phyloP scores from a whole-genome alignment of 2,329 filamentous ascomycete species.

The Aureobasidium sp. region DNA sequence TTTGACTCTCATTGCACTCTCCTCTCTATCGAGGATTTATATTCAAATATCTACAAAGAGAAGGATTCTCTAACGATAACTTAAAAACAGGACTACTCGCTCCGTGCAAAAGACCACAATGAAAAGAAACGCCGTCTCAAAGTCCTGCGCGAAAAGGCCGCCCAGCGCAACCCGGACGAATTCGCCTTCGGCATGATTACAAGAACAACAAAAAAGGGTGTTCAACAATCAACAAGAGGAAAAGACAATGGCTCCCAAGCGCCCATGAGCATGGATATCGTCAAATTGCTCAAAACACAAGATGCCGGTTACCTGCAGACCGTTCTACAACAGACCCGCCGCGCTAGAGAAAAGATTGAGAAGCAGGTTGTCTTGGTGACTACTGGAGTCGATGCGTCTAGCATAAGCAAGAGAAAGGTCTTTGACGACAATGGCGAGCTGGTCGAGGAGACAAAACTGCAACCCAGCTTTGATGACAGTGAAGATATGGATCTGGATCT shows the following conservation, averaged over 20 bases:
- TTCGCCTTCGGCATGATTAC: slow-evolving; percentile 61
- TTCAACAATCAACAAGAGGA: slow-evolving; percentile 40
- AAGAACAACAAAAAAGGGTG: slow-evolving; percentile 40
- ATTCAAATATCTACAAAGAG: neutral
- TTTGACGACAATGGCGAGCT: slow-evolving; percentile 32
- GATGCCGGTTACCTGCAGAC: slow-evolving; percentile 56
- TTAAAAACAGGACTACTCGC: slow-evolving; percentile 52
- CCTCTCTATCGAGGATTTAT: neutral
- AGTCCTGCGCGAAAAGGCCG: slow-evolving; percentile 52
- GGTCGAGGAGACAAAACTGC: slow-evolving; percentile 12
- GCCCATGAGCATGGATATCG: slow-evolving; percentile 47
- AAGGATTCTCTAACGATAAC: neutral
- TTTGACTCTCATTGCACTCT: neutral
- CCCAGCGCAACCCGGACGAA: slow-evolving; percentile 58
- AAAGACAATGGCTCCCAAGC: slow-evolving; percentile 30
- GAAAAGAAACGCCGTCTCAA: slow-evolving; percentile 54
- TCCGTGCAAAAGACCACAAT: slow-evolving; percentile 58
- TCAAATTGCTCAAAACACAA: slow-evolving; percentile 59
- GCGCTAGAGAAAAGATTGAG: slow-evolving; percentile 47
- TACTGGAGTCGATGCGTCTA: slow-evolving; percentile 35
- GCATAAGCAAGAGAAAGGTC: slow-evolving; percentile 28
- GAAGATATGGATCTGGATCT: slow-evolving; percentile 24
- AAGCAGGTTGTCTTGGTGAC: slow-evolving; percentile 27
- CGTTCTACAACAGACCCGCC: slow-evolving; percentile 48
- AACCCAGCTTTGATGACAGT: neutral